Base-by-base conservation (phyloP, 23 red algal genomes). In the Gracilaria domingensis region DNA sequence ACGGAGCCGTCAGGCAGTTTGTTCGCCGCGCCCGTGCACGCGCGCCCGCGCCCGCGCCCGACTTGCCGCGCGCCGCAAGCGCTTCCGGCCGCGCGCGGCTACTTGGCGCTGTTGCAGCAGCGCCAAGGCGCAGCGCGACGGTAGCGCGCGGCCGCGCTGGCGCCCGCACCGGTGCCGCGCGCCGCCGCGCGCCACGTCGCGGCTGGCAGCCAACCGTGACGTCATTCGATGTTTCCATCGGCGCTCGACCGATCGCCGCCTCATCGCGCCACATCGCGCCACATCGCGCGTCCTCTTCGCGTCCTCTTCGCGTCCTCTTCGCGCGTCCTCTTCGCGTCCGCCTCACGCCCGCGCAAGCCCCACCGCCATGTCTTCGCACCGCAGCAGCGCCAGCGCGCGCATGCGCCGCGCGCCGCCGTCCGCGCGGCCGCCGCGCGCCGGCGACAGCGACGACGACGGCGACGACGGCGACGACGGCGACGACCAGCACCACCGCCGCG, bases 181-280 rank as follows among this genome's bases (percentile, higher is more conserved):
- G 42, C 75, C 2, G 20, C 75, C n/a, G n/a, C n/a, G 72, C 72
- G 40, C 69, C 29, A 18, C 3, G 42, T 0, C 69, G n/a, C n/a
- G n/a, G n/a, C n/a, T n/a, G n/a, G n/a, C n/a, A n/a, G n/a, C n/a
- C n/a, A n/a, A n/a, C n/a, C n/a, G n/a, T n/a, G n/a, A n/a, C 33
- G 14, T 40, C 71, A 44, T 76, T 76, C 45, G 71, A 12, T 76
- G 71, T 44, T 48, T 76, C 71, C 24, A 62, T 18, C 51, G 51
- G 13, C 51, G 17, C 51, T 17, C 45, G 2, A 14, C 9, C 17
- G 11, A 16, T 55, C 51, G 13, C 51, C 51, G 13, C 51, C 8
- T 16, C 51, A 1, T 16, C 51, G 51, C 51, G 51, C 51, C 1
- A 4, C 5, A 4, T 4, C 42, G 42, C 42, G 4, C 42, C 11